phyloP scores from a whole-genome alignment of 2,329 filamentous ascomycete species.

The Aaosphaeria pasadenensis region DNA sequence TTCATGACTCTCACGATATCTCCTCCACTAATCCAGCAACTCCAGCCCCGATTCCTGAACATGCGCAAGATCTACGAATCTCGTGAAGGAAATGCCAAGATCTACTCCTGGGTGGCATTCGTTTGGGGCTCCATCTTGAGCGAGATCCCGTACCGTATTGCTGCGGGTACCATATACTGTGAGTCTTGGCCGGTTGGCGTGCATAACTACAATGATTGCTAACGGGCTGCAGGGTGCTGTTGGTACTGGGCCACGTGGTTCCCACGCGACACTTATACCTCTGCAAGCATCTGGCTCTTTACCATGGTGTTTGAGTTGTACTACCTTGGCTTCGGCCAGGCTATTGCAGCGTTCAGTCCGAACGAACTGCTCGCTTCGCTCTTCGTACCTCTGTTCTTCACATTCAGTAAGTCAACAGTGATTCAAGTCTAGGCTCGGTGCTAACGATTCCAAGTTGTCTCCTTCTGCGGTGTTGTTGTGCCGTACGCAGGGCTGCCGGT shows the following conservation, averaged over 20 bases:
- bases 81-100: constrained; percentile 73
- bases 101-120: constrained; percentile 74
- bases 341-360: constrained; percentile 64
- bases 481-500: constrained; percentile 59
- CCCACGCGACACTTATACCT: constrained; percentile 55
- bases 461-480: constrained; percentile 73
- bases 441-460: constrained; percentile 47
- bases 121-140: constrained; percentile 63
- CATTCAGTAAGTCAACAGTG: constrained; percentile 44
- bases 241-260: constrained; percentile 56
- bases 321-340: constrained; percentile 64
- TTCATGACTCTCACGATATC: constrained; percentile 76
- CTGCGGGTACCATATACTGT: constrained; percentile 64
- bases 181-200: constrained; percentile 3
- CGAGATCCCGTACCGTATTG: constrained; percentile 67
- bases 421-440: not conserved
- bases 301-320: constrained; percentile 66
- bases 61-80: constrained; percentile 66
- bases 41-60: constrained; percentile 69
- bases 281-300: constrained; percentile 62
- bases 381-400: constrained; percentile 67
- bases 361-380: constrained; percentile 66
- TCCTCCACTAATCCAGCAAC: constrained; percentile 71
- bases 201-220: not conserved
- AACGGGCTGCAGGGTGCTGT: constrained; percentile 25